Conservation (phyloP, 441 rosid genomes). For the Pelargonium cotyledonis region DNA sequence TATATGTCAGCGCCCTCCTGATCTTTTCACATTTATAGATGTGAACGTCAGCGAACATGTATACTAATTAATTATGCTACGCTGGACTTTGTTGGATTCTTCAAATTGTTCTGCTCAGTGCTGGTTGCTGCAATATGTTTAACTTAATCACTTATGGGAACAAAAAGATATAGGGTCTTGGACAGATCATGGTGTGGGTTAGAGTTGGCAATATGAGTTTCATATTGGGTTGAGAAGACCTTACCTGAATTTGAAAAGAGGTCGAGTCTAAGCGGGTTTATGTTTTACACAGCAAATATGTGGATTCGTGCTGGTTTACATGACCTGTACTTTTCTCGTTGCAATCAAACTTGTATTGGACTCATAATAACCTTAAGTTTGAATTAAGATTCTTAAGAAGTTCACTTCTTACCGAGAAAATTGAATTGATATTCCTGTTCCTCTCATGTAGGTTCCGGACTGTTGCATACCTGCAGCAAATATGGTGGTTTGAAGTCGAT, state of each 20-base stretch:
- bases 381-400: not conserved
- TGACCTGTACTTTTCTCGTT: no score
- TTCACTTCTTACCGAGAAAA: not conserved
- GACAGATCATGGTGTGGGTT: no score
- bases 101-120: not conserved
- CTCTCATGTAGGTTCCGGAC: conserved; percentile 40
- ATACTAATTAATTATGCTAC: not conserved
- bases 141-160: no score
- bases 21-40: not conserved
- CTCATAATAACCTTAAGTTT: no score
- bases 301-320: no score
- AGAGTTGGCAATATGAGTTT: no score
- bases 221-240: no score
- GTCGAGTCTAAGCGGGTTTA: no score
- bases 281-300: no score
- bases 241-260: no score
- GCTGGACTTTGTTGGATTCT: not conserved
- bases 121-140: not conserved
- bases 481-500: conserved; percentile 83
- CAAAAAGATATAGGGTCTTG: not conserved
- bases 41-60: not conserved
- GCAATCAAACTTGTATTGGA: no score
- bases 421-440: not conserved
- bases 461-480: conserved; percentile 70
- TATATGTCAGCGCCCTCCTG: not conserved